phyloP scores from a whole-genome alignment of 2,329 filamentous ascomycete genomes.

The Hypoxylon sp. region DNA sequence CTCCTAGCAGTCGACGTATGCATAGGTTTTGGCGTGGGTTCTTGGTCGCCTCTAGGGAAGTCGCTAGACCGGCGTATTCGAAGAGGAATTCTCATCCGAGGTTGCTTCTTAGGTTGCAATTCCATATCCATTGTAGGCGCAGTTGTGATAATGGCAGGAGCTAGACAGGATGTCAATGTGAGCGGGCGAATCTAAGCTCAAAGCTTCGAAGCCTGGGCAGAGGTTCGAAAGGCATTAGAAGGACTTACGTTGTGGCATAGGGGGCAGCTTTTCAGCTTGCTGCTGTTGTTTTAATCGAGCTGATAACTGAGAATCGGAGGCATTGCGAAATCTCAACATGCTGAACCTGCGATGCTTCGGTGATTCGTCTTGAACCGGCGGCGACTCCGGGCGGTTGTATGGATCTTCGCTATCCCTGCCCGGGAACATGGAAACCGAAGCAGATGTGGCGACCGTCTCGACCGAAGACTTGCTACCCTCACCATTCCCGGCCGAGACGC shows the following conservation, averaged over 20 bases:
- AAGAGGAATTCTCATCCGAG: constrained; percentile 66
- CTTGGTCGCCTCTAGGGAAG: constrained; percentile 55
- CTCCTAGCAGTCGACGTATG: constrained; percentile 50
- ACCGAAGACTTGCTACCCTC: constrained; percentile 43
- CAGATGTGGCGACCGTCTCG: constrained; percentile 39
- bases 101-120: constrained; percentile 64
- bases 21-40: constrained; percentile 39
- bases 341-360: constrained; percentile 72
- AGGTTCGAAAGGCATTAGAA: constrained; percentile 38
- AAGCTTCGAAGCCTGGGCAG: constrained; percentile 15
- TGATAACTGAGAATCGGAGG: constrained; percentile 90
- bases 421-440: constrained; percentile 37
- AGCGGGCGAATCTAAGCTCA: constrained; percentile 33
- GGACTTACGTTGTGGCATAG: constrained; percentile 69
- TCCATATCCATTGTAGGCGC: constrained; percentile 80
- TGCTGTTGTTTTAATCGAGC: constrained; percentile 77
- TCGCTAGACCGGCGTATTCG: constrained; percentile 67
- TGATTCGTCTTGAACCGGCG: constrained; percentile 66
- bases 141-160: constrained; percentile 87
- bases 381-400: constrained; percentile 59
- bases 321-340: constrained; percentile 88
- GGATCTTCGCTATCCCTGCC: constrained; percentile 48
- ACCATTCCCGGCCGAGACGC: constrained; percentile 19
- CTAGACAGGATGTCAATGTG: constrained; percentile 54
- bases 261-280: constrained; percentile 65